These are phyloP conservation scores for Rhodotorula glutinis DNA, from an alignment of 1,284 basidiomycete genomes.

Conservation along the genomic window DNA sequence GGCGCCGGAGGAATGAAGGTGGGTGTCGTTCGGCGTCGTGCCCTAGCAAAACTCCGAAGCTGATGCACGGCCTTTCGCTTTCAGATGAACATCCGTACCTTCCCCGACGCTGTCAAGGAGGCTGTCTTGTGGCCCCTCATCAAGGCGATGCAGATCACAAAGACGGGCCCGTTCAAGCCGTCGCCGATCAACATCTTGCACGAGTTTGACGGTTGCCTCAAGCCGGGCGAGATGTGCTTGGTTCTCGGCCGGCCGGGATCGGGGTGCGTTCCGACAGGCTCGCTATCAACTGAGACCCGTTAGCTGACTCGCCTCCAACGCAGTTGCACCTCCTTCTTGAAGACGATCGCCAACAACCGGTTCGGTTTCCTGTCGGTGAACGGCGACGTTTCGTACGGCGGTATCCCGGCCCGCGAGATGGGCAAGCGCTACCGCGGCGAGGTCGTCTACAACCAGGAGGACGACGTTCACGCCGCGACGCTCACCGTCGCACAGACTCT, in stretches of 20 bases:
- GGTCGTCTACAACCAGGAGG: conserved; percentile 52
- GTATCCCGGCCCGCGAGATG: conserved; percentile 56
- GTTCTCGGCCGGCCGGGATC: conserved; percentile 55
- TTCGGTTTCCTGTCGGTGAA: conserved; percentile 49
- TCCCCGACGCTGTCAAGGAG: conserved; percentile 60
- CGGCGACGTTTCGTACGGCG: conserved; percentile 58
- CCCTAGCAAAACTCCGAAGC: no score
- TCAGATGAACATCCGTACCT: conserved; percentile 59
- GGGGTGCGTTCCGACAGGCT: conserved; percentile 9
- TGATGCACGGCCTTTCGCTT: no score
- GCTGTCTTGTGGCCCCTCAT: conserved; percentile 59
- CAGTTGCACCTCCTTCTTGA: conserved; percentile 49
- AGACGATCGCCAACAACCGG: conserved; percentile 48
- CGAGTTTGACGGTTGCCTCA: conserved; percentile 67
- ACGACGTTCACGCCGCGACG: conserved; percentile 62
- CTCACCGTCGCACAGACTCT: conserved; percentile 61
- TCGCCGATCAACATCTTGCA: conserved; percentile 45
- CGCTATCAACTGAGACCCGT: neutral
- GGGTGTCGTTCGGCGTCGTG: neutral
- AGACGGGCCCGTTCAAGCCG: conserved; percentile 41
- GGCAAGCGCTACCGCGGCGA: conserved; percentile 63
- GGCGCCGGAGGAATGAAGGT: conserved; percentile 46
- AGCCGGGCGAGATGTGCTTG: conserved; percentile 61
- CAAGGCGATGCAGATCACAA: conserved; percentile 45
- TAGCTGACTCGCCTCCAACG: neutral